phyloP scores from a whole-genome alignment of 2,329 filamentous ascomycete species.

The Fusarium haematococcum region DNA sequence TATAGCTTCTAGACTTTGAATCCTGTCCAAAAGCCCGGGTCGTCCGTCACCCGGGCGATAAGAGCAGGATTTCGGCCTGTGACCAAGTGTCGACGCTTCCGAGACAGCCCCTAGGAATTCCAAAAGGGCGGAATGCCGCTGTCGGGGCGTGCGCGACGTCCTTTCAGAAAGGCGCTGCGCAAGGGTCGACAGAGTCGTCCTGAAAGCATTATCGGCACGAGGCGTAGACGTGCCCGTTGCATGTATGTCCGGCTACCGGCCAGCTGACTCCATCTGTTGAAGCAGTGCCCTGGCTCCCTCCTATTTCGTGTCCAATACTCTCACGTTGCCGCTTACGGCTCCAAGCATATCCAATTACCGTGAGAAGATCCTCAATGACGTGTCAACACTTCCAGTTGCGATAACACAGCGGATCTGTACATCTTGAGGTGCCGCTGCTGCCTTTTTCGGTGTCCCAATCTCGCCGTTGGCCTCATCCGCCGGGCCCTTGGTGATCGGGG shows the following conservation, averaged over 20 bases:
- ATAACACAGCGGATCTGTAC: constrained; percentile 85
- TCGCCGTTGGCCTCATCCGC: constrained; percentile 36
- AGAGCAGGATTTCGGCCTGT: not conserved
- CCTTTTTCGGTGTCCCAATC: constrained; percentile 36
- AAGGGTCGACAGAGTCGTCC: not conserved
- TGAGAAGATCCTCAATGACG: constrained; percentile 83
- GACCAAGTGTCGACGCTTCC: not conserved
- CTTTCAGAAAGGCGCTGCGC: not conserved
- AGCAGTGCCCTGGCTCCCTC: constrained; percentile 3
- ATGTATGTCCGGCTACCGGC: not conserved
- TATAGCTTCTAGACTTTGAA: constrained; percentile 14
- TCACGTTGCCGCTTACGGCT: not conserved
- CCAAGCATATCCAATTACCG: constrained; percentile 35
- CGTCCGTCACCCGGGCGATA: not conserved
- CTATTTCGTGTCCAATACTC: constrained; percentile 30
- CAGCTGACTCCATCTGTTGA: not conserved
- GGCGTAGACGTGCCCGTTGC: not conserved
- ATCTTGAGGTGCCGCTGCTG: constrained; percentile 49
- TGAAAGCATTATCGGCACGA: not conserved
- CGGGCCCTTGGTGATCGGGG: constrained; percentile 51
- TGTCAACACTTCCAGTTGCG: constrained; percentile 82
- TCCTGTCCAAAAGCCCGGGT: constrained; percentile 9
- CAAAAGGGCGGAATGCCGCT: not conserved
- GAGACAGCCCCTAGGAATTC: not conserved
- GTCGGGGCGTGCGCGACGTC: not conserved